Percentiles rank a stretch among this genome's conserved stretches.
Conservation (phyloP, 106 monocot species). For the Acorus calamus region DNA sequence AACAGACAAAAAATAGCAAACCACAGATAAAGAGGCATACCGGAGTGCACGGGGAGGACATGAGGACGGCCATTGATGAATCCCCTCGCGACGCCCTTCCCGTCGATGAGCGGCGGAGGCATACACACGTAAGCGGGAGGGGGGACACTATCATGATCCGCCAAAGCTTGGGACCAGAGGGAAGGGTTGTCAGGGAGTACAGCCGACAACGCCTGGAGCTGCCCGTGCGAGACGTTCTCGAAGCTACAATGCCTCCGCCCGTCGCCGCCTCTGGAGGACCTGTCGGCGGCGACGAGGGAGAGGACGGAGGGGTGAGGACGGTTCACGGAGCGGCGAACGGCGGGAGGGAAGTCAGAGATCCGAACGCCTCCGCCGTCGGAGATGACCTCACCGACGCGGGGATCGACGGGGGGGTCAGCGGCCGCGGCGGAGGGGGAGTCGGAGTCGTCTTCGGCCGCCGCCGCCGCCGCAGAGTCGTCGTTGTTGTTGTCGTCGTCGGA, state of each 20-base stretch:
- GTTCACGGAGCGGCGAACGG: conserved; percentile 35
- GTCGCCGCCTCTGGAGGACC: neutral
- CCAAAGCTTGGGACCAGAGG: conserved; percentile 6
- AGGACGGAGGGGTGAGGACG: conserved; percentile 69
- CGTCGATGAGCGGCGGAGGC: conserved; percentile 76
- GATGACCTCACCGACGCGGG: conserved; percentile 36
- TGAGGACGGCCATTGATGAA: conserved; percentile 29
- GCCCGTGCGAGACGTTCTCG: conserved; percentile 96
- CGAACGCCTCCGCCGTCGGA: conserved; percentile 27
- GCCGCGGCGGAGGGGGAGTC: conserved; percentile 8
- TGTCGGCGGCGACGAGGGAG: conserved; percentile 56
- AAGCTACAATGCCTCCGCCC: conserved; percentile 10
- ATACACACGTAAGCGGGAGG: conserved; percentile 57
- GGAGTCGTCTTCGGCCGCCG: conserved; percentile 11
- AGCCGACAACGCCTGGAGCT: conserved; percentile 73
- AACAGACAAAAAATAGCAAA: no score
- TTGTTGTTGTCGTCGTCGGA: conserved; percentile 43
- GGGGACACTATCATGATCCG: conserved; percentile 36
- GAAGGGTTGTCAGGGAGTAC: conserved; percentile 64
- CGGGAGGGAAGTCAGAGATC: conserved; percentile 70
- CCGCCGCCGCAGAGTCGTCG: conserved; percentile 20
- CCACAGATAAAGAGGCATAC: neutral
- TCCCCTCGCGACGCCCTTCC: conserved; percentile 51
- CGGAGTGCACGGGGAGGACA: conserved; percentile 70
- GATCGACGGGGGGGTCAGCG: conserved; percentile 6